Percentiles rank a stretch among this genome's conserved stretches.
These are phyloP conservation scores for Jatropha curcas DNA, from an alignment of 345 rosid genomes.

Conservation along the genomic window DNA sequence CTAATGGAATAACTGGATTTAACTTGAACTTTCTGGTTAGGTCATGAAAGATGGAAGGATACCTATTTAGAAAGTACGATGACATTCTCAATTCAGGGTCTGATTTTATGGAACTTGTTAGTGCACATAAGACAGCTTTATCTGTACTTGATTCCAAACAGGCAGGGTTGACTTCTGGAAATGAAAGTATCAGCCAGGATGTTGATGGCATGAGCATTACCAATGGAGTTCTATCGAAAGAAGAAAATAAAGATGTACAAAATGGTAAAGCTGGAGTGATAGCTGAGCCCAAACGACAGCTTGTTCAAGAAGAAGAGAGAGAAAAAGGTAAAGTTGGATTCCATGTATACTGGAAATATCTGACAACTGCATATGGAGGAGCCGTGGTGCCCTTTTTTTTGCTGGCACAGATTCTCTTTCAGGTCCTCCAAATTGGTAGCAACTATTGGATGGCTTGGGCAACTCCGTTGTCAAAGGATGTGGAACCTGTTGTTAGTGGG, in stretches of 20 bases:
- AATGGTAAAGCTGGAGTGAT: slow-evolving; percentile 37
- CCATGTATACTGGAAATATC: slow-evolving; percentile 56
- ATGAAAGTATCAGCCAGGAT: slow-evolving; percentile 19
- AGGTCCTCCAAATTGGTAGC: slow-evolving; percentile 60
- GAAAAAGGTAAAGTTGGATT: slow-evolving; percentile 67
- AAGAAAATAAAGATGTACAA: slow-evolving; percentile 33
- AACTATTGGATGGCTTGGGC: slow-evolving; percentile 88
- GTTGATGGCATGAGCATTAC: slow-evolving; percentile 13
- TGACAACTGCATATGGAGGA: slow-evolving; percentile 69
- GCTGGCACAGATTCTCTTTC: slow-evolving; percentile 53
- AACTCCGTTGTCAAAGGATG: slow-evolving; percentile 51
- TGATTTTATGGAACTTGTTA: slow-evolving; percentile 67
- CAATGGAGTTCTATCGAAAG: slow-evolving; percentile 7
- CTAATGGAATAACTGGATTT: background rate
- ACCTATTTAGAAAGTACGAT: slow-evolving; percentile 57
- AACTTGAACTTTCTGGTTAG: background rate
- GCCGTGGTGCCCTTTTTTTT: slow-evolving; percentile 61
- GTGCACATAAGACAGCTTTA: slow-evolving; percentile 61
- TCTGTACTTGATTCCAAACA: slow-evolving; percentile 46
- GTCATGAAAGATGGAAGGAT: slow-evolving; percentile 80
- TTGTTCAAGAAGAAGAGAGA: slow-evolving; percentile 73
- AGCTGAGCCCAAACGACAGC: slow-evolving; percentile 43
- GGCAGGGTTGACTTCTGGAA: slow-evolving; percentile 29
- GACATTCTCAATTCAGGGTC: slow-evolving; percentile 60
- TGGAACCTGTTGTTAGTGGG: slow-evolving; percentile 41